These are phyloP conservation scores for Ocimum tenuiflorum DNA, from an alignment of 257 asterid species.

Conservation along the genomic window DNA sequence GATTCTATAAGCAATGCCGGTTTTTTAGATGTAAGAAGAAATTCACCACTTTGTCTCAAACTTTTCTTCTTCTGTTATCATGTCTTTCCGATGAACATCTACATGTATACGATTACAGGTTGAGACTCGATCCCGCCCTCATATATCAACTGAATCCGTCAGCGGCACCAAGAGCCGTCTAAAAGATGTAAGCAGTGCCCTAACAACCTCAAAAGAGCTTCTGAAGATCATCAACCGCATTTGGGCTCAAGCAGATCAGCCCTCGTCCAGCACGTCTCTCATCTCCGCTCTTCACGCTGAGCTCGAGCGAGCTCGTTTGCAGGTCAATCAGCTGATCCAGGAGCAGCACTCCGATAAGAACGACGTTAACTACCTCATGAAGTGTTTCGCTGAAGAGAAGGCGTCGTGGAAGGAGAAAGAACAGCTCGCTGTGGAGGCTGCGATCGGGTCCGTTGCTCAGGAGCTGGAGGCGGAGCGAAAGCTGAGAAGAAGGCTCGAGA, in stretches of 20 bases:
- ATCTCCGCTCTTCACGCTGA: slow-evolving; percentile 89
- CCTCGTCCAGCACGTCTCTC: slow-evolving; percentile 74
- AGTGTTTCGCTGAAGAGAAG: slow-evolving; percentile 77
- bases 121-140: slow-evolving; percentile 74
- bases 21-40: slow-evolving; percentile 64
- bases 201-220: slow-evolving; percentile 89
- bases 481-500: slow-evolving; percentile 59
- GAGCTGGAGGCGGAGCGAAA: slow-evolving; percentile 77
- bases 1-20: slow-evolving; percentile 76
- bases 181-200: slow-evolving; percentile 76
- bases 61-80: neutral
- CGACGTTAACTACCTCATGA: slow-evolving; percentile 59
- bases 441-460: slow-evolving; percentile 42
- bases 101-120: slow-evolving; percentile 35
- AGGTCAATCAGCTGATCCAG: slow-evolving; percentile 71
- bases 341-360: slow-evolving; percentile 54
- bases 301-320: slow-evolving; percentile 91
- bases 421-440: slow-evolving; percentile 53
- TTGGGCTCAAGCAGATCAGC: slow-evolving; percentile 73
- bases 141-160: slow-evolving; percentile 45
- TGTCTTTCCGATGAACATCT: too few relatives aligned
- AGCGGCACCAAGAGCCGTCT: slow-evolving; percentile 42
- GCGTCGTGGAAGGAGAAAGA: slow-evolving; percentile 71
- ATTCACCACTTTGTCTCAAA: neutral
- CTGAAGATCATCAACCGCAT: slow-evolving; percentile 74